Evolutionary conservation across 192 early-diverging fungal species (phyloP), one percentile per base, ranked within the genome.

Genomic region (Coemansia sp.): DNA sequence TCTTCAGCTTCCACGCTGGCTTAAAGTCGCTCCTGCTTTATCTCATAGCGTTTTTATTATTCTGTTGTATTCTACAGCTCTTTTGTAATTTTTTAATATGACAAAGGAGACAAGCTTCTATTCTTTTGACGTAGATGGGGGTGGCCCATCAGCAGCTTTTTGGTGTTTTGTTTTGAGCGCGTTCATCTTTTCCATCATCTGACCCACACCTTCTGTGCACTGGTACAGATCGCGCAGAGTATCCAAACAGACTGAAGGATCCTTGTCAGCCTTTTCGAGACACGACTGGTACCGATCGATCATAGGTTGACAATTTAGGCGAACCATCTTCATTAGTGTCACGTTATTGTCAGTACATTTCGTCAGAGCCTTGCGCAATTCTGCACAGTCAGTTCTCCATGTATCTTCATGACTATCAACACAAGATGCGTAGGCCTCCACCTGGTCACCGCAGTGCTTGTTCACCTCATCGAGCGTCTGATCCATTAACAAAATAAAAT

Each of bases 301-400:
- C 11, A 68, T 63, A 6, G 80, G 75, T 68, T 83, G 80, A 59
- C 80, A 83, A 61, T 63, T 78, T 65, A 77, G 29, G 5, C 80
- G 75, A 4, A 83, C 75, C 75, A 77, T 70, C 27, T 83, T 77
- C 74, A 83, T 74, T 21, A 83, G 64, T 42, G 80, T 78, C 7
- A 83, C 80, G 63, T 83, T 83, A n/a, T 83, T 63, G 68, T 83
- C 80, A 3, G 75, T 69, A 65, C 80, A 83, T 33, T 65, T 70
- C 11, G 75, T 77, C 31, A 82, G 71, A 0, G 80, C 80, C 51
- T 74, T 36, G 20, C 80, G 74, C 20, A 82, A 61, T 14, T 58
- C 66, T 1, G 58, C 54, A 57, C 80, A 82, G 52, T 82, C 75
- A 1, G 57, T 58, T 33, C 71, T 76, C 80, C 80, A 82, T 11